Conservation (phyloP, 805 yeast genomes). For the Starmerella floricola region DNA sequence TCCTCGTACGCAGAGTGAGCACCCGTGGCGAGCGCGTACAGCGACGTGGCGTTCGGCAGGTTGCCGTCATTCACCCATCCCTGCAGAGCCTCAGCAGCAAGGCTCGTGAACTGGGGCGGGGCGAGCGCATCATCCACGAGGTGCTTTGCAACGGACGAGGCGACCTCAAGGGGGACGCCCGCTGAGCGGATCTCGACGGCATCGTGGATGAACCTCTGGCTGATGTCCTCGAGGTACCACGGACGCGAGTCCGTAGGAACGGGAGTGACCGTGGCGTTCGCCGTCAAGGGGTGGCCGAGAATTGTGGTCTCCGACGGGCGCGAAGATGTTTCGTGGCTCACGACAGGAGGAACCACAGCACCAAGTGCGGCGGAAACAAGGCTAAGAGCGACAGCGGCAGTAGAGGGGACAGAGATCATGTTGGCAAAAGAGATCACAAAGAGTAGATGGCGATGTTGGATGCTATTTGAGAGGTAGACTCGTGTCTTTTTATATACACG, state of each 20-base stretch:
- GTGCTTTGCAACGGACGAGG: constrained; percentile 14
- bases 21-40: constrained; percentile 9
- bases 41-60: constrained; percentile 8
- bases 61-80: constrained; percentile 5
- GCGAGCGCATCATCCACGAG: constrained; percentile 10
- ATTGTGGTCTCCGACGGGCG: neutral
- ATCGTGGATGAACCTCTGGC: constrained; percentile 5
- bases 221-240: constrained; percentile 10
- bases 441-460: neutral
- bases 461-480: no score
- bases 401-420: neutral
- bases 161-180: constrained; percentile 9
- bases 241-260: constrained; percentile 4
- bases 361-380: neutral
- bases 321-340: no score
- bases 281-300: neutral
- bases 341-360: neutral
- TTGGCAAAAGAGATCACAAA: neutral
- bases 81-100: constrained; percentile 6
- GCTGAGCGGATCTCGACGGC: constrained; percentile 10
- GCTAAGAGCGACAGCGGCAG: neutral
- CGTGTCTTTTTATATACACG: no score
- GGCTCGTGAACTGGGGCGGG: constrained; percentile 13
- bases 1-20: constrained; percentile 10
- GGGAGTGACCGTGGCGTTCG: neutral